Evolutionary conservation across 2,329 filamentous ascomycete genomes (phyloP).

Genomic region (Fusarium sp.): DNA sequence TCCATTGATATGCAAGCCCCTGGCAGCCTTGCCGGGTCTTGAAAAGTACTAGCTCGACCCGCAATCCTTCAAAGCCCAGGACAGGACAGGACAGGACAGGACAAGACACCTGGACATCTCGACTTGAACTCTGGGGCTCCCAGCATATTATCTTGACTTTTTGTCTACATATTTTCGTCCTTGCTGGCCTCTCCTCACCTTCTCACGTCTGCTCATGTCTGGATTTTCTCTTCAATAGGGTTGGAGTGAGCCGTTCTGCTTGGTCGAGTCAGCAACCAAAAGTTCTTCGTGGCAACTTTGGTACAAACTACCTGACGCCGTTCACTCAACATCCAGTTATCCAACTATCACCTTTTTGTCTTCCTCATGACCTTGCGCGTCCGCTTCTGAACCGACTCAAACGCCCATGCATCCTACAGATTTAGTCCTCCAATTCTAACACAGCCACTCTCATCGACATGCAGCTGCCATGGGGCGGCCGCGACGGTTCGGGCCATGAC

Average conservation of each 20-base stretch:
- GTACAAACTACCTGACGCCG: constrained; percentile 29
- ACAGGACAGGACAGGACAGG: neutral
- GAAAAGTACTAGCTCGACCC: constrained; percentile 44
- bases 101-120: constrained; percentile 46
- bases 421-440: constrained; percentile 32
- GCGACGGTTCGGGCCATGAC: constrained; percentile 47
- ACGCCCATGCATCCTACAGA: constrained; percentile 39
- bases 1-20: constrained; percentile 41
- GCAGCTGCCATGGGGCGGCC: constrained; percentile 54
- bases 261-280: constrained; percentile 18
- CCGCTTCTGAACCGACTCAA: constrained; percentile 23
- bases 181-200: constrained; percentile 31
- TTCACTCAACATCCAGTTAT: constrained; percentile 18
- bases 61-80: constrained; percentile 23
- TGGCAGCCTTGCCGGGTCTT: constrained; percentile 44
- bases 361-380: constrained; percentile 43
- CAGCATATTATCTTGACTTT: constrained; percentile 19
- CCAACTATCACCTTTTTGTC: constrained; percentile 16
- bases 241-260: constrained; percentile 28
- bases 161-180: constrained; percentile 13
- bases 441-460: constrained; percentile 44
- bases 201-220: constrained; percentile 29
- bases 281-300: constrained; percentile 26
- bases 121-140: constrained; percentile 25
- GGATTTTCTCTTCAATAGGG: constrained; percentile 5